Evolutionary conservation across 768 basidiomycete genomes (phyloP), one percentile per base, ranked within the genome.

Genomic region (Hebeloma cylindrosporum): DNA sequence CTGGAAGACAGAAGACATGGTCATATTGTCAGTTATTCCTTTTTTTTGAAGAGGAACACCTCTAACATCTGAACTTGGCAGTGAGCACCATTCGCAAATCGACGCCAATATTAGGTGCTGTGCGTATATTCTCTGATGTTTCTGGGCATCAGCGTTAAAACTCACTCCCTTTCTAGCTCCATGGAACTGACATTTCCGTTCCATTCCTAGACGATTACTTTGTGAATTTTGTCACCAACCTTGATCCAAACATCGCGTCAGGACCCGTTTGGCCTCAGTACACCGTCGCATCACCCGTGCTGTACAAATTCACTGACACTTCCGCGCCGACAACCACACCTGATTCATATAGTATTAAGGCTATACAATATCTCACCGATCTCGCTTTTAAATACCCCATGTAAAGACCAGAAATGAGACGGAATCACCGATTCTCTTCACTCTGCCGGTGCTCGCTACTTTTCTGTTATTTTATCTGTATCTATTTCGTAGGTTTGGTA

Each of bases 1-100:
- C 72, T 0, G 65, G 65, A 1, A 68, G 67, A 44, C 72, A 76
- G 51, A 64, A 64, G 4, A 64, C 68, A 3, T 80, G 76, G 75
- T 58, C 64, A 1, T 77, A 68, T 54, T 36, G 73, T 74, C 29
- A 34, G 71, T 61, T 6, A 33, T 20, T 25, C 20, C 2, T 22
- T 13, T 31, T 13, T 18, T 32, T 5, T 29, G 9, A 13, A 10
- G 7, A 8, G 4, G 11, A 69, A 1, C 9, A 2, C n/a, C 14
- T 17, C 16, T 29, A 40, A 27, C 10, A 6, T 17, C 14, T 7
- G n/a, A 10, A 29, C 5, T 9, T 30, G n/a, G n/a, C 27, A 40
- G 40, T 40, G 27, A 40, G 18, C 27, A 40, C 28, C 11, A 25
- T 29, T n/a, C n/a, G 20, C 9, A 40, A 40, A n/a, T 14, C n/a